Evolutionary conservation across 768 basidiomycete species (phyloP).

Genomic region (Boletus rubropictus): DNA sequence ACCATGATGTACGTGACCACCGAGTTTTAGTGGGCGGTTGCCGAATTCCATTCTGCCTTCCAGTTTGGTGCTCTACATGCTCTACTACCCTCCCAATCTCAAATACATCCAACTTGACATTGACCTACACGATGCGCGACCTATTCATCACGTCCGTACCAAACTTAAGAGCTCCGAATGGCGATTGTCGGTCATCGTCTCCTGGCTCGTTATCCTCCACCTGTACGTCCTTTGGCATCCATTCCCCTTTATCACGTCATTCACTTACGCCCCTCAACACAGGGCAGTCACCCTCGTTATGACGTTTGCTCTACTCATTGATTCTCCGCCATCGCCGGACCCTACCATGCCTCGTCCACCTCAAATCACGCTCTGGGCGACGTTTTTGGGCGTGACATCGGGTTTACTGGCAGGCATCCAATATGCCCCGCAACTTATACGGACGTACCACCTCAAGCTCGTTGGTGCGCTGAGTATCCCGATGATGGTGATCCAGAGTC

Average conservation of each 20-base stretch:
- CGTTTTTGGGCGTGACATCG: constrained; percentile 79
- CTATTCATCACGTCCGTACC: constrained; percentile 40
- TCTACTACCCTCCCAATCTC: constrained; percentile 83
- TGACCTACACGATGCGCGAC: constrained; percentile 39
- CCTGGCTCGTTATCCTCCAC: constrained; percentile 66
- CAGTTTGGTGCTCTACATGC: constrained; percentile 85
- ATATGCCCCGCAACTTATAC: constrained; percentile 80
- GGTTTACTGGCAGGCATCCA: constrained; percentile 76
- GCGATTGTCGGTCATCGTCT: constrained; percentile 69
- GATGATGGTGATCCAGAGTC: constrained; percentile 94
- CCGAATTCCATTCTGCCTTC: not conserved
- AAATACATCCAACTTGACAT: constrained; percentile 55
- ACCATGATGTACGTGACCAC: constrained; percentile 62
- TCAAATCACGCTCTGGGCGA: constrained; percentile 62
- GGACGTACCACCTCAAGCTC: constrained; percentile 71
- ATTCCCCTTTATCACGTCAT: not conserved
- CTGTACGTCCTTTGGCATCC: constrained; percentile 47
- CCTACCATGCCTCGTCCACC: constrained; percentile 32
- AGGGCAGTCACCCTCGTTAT: constrained; percentile 46
- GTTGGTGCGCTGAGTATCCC: constrained; percentile 92
- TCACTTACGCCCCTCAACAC: not conserved
- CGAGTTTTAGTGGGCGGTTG: not conserved
- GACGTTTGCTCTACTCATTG: constrained; percentile 56
- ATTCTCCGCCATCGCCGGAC: constrained; percentile 35
- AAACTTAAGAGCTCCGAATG: constrained; percentile 60